phyloP scores from a whole-genome alignment of 2,329 filamentous ascomycete genomes.

The Microcyclosporella mali region DNA sequence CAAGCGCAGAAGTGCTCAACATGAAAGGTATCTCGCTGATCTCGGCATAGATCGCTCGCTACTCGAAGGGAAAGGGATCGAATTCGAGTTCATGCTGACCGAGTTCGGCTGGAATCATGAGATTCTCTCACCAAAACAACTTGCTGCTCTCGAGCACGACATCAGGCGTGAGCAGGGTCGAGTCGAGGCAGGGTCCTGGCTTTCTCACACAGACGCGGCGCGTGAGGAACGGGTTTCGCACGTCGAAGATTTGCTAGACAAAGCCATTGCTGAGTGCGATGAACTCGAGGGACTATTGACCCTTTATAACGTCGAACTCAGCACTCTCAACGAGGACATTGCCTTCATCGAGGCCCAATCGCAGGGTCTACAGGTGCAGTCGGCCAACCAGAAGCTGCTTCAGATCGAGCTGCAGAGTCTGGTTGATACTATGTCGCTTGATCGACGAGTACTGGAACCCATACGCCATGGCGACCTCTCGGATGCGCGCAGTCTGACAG shows the following conservation, averaged over 20 bases:
- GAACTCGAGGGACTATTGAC: slow-evolving; percentile 92
- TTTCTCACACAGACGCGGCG: slow-evolving; percentile 66
- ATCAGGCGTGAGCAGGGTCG: slow-evolving; percentile 83
- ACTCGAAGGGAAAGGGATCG: slow-evolving; percentile 68
- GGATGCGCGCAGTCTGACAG: slow-evolving; percentile 61
- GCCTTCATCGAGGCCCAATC: slow-evolving; percentile 96
- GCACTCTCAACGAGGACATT: slow-evolving; percentile 90
- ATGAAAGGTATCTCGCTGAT: slow-evolving; percentile 68
- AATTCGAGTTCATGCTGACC: slow-evolving; percentile 75
- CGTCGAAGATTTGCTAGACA: slow-evolving; percentile 78
- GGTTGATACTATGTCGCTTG: slow-evolving; percentile 87
- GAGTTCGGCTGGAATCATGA: slow-evolving; percentile 86
- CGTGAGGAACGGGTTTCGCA: slow-evolving; percentile 86
- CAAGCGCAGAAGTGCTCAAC: slow-evolving; percentile 63
- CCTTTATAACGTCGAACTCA: slow-evolving; percentile 88
- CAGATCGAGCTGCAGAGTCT: slow-evolving; percentile 83
- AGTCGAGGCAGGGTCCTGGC: slow-evolving; percentile 87
- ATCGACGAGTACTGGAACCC: slow-evolving; percentile 65
- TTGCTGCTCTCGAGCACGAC: slow-evolving; percentile 75
- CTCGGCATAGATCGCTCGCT: slow-evolving; percentile 71
- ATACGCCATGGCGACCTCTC: slow-evolving; percentile 69
- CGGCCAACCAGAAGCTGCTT: slow-evolving; percentile 90
- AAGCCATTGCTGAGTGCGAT: slow-evolving; percentile 90
- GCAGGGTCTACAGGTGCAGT: slow-evolving; percentile 93
- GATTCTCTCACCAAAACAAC: slow-evolving; percentile 65